Evolutionary conservation across 2,329 filamentous ascomycete genomes (phyloP).

Genomic region (Nemania diffusa): DNA sequence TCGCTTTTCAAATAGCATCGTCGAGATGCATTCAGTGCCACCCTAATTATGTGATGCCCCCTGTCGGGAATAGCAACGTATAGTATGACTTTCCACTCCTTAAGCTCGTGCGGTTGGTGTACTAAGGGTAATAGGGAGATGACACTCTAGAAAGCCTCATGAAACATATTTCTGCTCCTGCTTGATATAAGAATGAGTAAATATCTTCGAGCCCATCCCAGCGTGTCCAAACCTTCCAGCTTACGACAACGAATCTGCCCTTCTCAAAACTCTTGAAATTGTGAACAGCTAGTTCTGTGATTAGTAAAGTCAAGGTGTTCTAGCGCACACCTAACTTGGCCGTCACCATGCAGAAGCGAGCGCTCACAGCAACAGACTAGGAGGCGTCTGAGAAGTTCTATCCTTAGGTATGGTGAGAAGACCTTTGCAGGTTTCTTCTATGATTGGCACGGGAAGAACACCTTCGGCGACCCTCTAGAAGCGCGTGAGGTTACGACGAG

Average conservation of each 20-base stretch:
- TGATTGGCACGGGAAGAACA: constrained; percentile 63
- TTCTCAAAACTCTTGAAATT: neutral
- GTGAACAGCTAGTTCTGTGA: neutral
- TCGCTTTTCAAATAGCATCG: too few species aligned
- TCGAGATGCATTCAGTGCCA: constrained; percentile 4
- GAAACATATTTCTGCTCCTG: neutral
- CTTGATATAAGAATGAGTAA: constrained; percentile 2
- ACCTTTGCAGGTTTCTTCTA: constrained; percentile 70
- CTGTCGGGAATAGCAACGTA: too few species aligned
- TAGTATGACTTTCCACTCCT: neutral
- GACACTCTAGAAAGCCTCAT: neutral
- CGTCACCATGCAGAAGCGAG: constrained; percentile 66
- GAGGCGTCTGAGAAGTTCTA: constrained; percentile 57
- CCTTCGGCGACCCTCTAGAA: constrained; percentile 63
- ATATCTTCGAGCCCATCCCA: neutral
- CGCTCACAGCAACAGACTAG: constrained; percentile 63
- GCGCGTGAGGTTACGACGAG: constrained; percentile 61
- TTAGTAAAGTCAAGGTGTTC: constrained; percentile 67
- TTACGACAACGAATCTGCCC: neutral
- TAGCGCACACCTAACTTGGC: constrained; percentile 75
- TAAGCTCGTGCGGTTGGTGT: neutral
- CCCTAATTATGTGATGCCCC: too few species aligned
- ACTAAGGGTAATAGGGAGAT: neutral
- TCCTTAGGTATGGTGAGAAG: constrained; percentile 59
- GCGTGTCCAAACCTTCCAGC: neutral